phyloP scores from a whole-genome alignment of 495 filamentous ascomycete genomes.

The Tetracladium setigerum region DNA sequence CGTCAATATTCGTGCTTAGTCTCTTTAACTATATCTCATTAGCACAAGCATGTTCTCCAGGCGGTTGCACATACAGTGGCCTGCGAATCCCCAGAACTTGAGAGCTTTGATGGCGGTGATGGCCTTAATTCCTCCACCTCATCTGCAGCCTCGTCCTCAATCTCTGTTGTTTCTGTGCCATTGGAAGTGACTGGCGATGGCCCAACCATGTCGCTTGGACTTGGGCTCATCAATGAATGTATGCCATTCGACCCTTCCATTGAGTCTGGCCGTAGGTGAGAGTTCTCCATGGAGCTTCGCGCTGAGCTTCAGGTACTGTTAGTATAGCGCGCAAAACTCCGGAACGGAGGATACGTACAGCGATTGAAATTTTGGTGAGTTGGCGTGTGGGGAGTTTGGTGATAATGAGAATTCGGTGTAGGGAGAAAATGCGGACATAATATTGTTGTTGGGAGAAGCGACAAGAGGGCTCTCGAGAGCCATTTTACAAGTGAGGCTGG shows the following conservation, averaged over 20 bases:
- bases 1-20: slow-evolving; percentile 51
- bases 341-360: slow-evolving; percentile 9
- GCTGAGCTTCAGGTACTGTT: slow-evolving; percentile 15
- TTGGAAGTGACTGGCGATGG: slow-evolving; percentile 73
- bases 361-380: slow-evolving; percentile 18
- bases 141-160: slow-evolving; percentile 57
- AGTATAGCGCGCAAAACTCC: background rate
- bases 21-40: slow-evolving; percentile 39
- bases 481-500: slow-evolving; percentile 30
- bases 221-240: slow-evolving; percentile 12
- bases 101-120: slow-evolving; percentile 15
- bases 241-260: slow-evolving; percentile 12
- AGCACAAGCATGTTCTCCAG: slow-evolving; percentile 9
- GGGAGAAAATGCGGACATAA: slow-evolving; percentile 52
- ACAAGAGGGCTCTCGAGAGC: slow-evolving; percentile 52
- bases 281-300: slow-evolving; percentile 19
- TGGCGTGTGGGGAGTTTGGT: slow-evolving; percentile 35
- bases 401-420: slow-evolving; percentile 50
- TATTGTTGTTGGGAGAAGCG: slow-evolving; percentile 24
- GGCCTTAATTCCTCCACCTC: slow-evolving; percentile 17
- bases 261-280: slow-evolving; percentile 20
- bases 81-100: slow-evolving; percentile 7
- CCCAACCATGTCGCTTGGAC: slow-evolving; percentile 52
- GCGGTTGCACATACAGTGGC: slow-evolving; percentile 5
- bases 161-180: slow-evolving; percentile 63